These are phyloP conservation scores for Allomyces macrogynus DNA, from an alignment of 192 early-diverging fungal species.

Conservation along the genomic window DNA sequence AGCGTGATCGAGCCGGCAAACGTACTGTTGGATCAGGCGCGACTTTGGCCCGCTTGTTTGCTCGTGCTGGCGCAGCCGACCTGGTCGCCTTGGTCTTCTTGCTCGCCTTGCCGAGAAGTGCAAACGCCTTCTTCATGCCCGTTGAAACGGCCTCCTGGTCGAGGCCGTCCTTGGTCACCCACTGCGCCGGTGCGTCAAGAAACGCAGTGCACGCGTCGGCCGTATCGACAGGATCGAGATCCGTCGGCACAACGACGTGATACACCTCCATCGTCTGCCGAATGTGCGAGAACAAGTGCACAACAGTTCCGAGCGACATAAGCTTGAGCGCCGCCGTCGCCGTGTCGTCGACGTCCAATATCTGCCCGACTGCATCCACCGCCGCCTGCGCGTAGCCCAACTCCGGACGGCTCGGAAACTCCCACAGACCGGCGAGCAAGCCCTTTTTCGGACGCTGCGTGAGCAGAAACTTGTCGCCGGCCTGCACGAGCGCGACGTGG, in stretches of 20 bases:
- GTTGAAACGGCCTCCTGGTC: slow-evolving; percentile 28
- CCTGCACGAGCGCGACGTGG: slow-evolving; percentile 2
- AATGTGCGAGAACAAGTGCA: slow-evolving; percentile 54
- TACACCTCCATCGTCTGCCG: slow-evolving; percentile 27
- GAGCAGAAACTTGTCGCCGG: slow-evolving; percentile 22
- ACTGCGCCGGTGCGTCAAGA: slow-evolving; percentile 5
- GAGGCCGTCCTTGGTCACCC: slow-evolving; percentile 22
- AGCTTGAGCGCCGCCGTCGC: slow-evolving; percentile 4
- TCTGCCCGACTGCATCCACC: slow-evolving; percentile 1
- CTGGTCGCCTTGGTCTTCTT: too few relatives aligned
- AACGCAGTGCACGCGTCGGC: background rate
- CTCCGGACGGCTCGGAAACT: slow-evolving; percentile 35
- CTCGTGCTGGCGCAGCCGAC: too few relatives aligned
- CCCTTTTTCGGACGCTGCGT: slow-evolving; percentile 34
- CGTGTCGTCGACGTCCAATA: slow-evolving; percentile 1
- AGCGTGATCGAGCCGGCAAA: too few relatives aligned
- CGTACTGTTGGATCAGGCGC: too few relatives aligned
- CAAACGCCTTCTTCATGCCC: slow-evolving; percentile 30
- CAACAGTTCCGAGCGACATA: slow-evolving; percentile 18
- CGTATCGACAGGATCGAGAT: slow-evolving; percentile 1
- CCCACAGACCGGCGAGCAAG: slow-evolving; percentile 53
- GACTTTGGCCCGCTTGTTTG: too few relatives aligned
- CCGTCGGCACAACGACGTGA: slow-evolving; percentile 8
- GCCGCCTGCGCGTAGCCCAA: slow-evolving; percentile 8
- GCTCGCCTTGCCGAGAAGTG: slow-evolving; percentile 19